Base-by-base conservation (phyloP, 1,139 yeast species). In the Zygosaccharomyces pseudobailii region DNA sequence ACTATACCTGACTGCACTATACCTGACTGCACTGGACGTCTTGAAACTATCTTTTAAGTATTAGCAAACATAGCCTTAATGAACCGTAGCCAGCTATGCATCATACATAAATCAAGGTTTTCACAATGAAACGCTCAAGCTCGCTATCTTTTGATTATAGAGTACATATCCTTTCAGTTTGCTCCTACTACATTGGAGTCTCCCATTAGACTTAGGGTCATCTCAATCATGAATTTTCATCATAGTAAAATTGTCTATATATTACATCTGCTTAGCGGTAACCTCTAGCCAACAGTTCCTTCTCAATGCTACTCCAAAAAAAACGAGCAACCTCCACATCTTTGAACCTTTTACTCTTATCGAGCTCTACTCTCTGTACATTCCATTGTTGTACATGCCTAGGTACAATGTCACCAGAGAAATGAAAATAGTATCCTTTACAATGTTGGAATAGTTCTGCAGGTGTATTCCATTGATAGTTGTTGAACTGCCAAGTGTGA, bases 401-500 rank as follows among this genome's bases (percentile, higher is more conserved):
- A 4, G 97, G 97, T 1, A 88, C 73, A 1, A 82, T 76, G 56
- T 92, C 98, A 33, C 90, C 94, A 49, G 75, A 78, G 66, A 81
- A 89, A 41, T 83, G 76, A 57, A 89, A 74, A 58, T 80, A 86
- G 62, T 82, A 89, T 1, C 98, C 98, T 50, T 85, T 81, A 53
- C 87, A 87, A 57, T 80, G 82, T 60, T 86, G 95, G 67, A 92
- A 94, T 54, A 92, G 72, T 35, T 74, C 73, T 51, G 85, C 82
- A 1, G 98, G 97, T 50, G 83, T 80, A 32, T 82, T 75, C 79
- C 89, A 86, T 61, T 84, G 86, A 68, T 92, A 92, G 59, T 83
- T 81, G 59, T 87, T 80, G 68, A 92, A 87, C 69, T 92, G 99
- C 99, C 99, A 92, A 45, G 84, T 76, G 70, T 92, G 98, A 17